These are phyloP conservation scores for Pseudogymnoascus sp. DNA, from an alignment of 2,329 filamentous ascomycete species.

Conservation along the genomic window DNA sequence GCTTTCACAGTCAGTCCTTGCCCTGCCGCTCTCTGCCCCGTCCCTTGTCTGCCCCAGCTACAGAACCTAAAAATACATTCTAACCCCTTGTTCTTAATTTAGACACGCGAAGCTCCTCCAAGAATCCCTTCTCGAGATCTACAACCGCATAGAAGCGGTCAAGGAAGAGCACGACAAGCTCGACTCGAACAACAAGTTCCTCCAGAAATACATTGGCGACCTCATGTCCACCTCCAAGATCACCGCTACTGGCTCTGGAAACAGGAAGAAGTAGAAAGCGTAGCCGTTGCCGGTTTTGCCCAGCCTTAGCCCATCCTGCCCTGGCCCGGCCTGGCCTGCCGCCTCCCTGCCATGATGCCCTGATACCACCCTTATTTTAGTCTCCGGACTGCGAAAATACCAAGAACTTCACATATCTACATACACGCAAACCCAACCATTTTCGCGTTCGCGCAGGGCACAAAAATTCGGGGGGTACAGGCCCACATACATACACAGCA, in stretches of 20 bases:
- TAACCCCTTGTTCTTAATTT: constrained; percentile 8
- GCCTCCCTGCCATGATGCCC: constrained; percentile 5
- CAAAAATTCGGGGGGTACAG: neutral
- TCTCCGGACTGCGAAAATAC: neutral
- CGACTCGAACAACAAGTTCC: constrained; percentile 91
- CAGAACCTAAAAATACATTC: neutral
- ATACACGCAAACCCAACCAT: neutral
- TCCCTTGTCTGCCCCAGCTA: neutral
- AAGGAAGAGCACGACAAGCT: constrained; percentile 94
- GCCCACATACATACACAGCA: neutral
- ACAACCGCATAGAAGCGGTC: constrained; percentile 89
- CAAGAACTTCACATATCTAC: neutral
- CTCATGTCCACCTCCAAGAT: constrained; percentile 81
- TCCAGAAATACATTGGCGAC: constrained; percentile 97
- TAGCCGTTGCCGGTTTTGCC: neutral
- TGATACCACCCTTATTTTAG: neutral
- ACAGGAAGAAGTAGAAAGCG: constrained; percentile 11
- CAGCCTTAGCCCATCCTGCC: neutral
- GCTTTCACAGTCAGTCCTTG: constrained; percentile 41
- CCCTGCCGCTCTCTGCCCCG: neutral
- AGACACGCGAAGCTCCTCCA: constrained; percentile 87
- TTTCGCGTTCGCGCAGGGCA: neutral
- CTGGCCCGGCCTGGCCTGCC: neutral
- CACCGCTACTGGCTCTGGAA: constrained; percentile 37
- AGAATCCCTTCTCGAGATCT: constrained; percentile 78